Conservation (phyloP, 2,329 filamentous ascomycete species). For the Neocucurbitaria cava region DNA sequence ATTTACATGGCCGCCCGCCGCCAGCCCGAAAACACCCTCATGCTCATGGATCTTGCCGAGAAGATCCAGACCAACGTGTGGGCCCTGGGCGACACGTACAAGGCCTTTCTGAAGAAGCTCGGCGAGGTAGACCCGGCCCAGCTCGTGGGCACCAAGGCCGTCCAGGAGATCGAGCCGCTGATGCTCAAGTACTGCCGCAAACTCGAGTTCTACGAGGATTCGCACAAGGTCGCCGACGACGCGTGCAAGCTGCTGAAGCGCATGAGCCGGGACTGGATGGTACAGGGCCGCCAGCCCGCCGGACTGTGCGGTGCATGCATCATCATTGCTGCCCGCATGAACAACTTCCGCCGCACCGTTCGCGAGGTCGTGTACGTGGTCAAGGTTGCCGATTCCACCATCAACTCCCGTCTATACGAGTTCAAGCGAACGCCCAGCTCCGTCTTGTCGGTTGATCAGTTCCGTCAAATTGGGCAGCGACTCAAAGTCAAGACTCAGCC, state of each 20-base stretch:
- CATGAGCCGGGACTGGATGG: constrained; percentile 98
- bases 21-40: constrained; percentile 78
- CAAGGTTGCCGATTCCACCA: constrained; percentile 92
- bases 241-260: constrained; percentile 86
- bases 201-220: constrained; percentile 85
- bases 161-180: constrained; percentile 82
- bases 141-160: constrained; percentile 55
- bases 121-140: constrained; percentile 66
- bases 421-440: constrained; percentile 88
- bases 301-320: constrained; percentile 94
- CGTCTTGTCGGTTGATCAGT: constrained; percentile 85
- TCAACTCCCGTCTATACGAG: constrained; percentile 88
- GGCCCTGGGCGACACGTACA: constrained; percentile 88
- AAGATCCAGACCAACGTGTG: constrained; percentile 87
- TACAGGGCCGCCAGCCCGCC: constrained; percentile 88
- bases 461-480: constrained; percentile 71
- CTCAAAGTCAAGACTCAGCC: constrained; percentile 72
- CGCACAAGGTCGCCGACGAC: constrained; percentile 84
- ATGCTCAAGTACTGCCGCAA: constrained; percentile 91
- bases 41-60: constrained; percentile 96
- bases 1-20: constrained; percentile 88
- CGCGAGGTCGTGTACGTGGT: constrained; percentile 98
- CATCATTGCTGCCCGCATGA: constrained; percentile 94
- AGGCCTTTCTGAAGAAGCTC: constrained; percentile 73
- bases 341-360: constrained; percentile 93